Evolutionary conservation across 2,329 filamentous ascomycete genomes (phyloP), one percentile per base, ranked within the genome.

Genomic region (Pseudogymnoascus sp.): DNA sequence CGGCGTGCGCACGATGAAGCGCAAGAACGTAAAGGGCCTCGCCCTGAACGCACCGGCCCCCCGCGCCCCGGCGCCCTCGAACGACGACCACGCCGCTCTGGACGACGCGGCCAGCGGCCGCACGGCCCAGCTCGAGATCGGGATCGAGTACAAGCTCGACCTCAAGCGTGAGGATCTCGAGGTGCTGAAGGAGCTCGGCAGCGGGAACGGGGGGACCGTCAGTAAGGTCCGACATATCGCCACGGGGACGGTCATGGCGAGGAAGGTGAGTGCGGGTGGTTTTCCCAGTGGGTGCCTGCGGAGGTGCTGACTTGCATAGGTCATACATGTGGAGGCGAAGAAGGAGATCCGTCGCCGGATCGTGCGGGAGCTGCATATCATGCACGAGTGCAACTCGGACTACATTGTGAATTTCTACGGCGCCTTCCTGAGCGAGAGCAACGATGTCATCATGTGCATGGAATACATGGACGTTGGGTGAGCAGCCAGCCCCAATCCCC

Each of bases 371-470:
- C 84, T 99, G 61, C 93, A 97, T 74, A 97, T 99, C 69, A 97
- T 97, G 87, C 93, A 97, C 74, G 91, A 96, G 72, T 99, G 95
- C 77, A 95, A 96, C 73, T 97, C 91, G 21, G 90, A 95, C 65
- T 93, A 96, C 76, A 97, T 99, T 72, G 95, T 99, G 65, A 96
- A 89, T 62, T 99, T 97, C 77, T 97, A 97, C 73, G 95, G 95
- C 65, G 95, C 95, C 38, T 99, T 97, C 74, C 84, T 97, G 72
- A 97, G 96, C 74, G 90, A 96, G 73, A 92, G 92, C 66, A 93
- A 96, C 73, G 95, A 99, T 78, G 96, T 99, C 64, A 96, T 97
- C 70, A 93, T 99, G 88, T 99, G 95, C 76, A 99, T 99, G 95
- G 95, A 99, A 76, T 97, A 99, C 75, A 96, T 96, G 91, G 95